These are phyloP conservation scores for Aspergillus intermedius DNA, from an alignment of 2,329 filamentous ascomycete species.

Conservation along the genomic window DNA sequence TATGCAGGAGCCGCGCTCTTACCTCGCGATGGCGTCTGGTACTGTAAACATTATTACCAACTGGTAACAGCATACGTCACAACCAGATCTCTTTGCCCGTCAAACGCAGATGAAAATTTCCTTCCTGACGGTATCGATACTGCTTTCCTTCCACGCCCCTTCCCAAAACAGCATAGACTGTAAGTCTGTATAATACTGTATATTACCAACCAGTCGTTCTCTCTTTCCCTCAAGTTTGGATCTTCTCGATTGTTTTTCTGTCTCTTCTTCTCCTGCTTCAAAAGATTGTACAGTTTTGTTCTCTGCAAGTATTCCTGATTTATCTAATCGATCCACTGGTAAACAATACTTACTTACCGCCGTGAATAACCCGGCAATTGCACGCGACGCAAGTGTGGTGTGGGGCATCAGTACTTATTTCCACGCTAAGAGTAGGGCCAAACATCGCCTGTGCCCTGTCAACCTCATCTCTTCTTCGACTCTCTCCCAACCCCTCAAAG, in stretches of 20 bases:
- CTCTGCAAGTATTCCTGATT: not conserved
- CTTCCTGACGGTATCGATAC: conserved; percentile 15
- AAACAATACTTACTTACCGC: not conserved
- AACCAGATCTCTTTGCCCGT: no score
- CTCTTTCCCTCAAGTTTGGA: no score
- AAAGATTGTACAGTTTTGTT: not conserved
- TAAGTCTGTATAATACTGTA: conserved; percentile 3
- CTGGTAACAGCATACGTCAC: no score
- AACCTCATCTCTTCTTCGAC: conserved; percentile 25
- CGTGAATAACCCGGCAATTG: conserved; percentile 13
- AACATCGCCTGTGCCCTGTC: conserved; percentile 36
- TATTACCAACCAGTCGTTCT: no score
- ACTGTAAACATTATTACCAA: conserved; percentile 4
- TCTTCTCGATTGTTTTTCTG: not conserved
- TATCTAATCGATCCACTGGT: not conserved
- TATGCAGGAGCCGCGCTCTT: conserved; percentile 6
- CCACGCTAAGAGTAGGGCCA: conserved; percentile 38
- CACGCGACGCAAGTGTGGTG: conserved; percentile 27
- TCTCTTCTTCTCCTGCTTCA: conserved; percentile 11
- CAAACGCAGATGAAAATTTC: no score
- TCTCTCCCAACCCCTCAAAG: conserved; percentile 15
- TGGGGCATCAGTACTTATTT: conserved; percentile 33
- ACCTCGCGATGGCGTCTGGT: conserved; percentile 12
- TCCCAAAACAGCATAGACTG: not conserved
- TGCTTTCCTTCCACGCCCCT: conserved; percentile 2